A percentile compares a stretch with the other conserved stretches of the same genome.
phyloP scores from a whole-genome alignment of 2,329 filamentous ascomycete genomes.

The Bipolaris bicolor region DNA sequence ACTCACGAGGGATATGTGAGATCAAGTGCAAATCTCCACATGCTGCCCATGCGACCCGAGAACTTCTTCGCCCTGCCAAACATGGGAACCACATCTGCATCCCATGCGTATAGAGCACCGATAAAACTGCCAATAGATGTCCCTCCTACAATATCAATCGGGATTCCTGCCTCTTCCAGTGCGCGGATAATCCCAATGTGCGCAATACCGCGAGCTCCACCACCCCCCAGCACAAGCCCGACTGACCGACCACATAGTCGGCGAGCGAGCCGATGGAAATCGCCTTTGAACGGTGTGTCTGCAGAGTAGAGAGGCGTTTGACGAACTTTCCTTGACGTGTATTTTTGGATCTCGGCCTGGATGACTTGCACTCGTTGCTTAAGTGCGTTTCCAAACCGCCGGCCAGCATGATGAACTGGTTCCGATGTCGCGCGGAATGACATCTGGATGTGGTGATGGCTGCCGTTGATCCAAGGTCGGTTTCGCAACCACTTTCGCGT shows the following conservation, averaged over 20 bases:
- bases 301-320: slow-evolving; percentile 89
- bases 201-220: slow-evolving; percentile 87
- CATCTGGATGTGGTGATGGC: slow-evolving; percentile 98
- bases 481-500: slow-evolving; percentile 88
- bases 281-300: slow-evolving; percentile 91
- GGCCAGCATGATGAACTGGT: slow-evolving; percentile 74
- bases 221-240: slow-evolving; percentile 90
- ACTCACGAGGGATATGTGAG: slow-evolving; percentile 84
- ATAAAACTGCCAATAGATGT: slow-evolving; percentile 97
- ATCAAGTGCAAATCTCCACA: slow-evolving; percentile 98
- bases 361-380: slow-evolving; percentile 93
- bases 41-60: slow-evolving; percentile 95
- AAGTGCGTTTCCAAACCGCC: slow-evolving; percentile 81
- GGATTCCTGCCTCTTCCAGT: slow-evolving; percentile 93
- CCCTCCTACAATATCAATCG: slow-evolving; percentile 92
- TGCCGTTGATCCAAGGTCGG: slow-evolving; percentile 96
- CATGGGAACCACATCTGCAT: slow-evolving; percentile 96
- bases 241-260: slow-evolving; percentile 93
- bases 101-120: slow-evolving; percentile 90
- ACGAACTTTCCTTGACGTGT: slow-evolving; percentile 89
- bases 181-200: slow-evolving; percentile 94
- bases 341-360: slow-evolving; percentile 97
- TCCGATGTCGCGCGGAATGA: slow-evolving; percentile 77
- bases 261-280: slow-evolving; percentile 91
- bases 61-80: slow-evolving; percentile 98